phyloP scores from a whole-genome alignment of 345 rosid genomes.

The Streptanthus diversifolius region DNA sequence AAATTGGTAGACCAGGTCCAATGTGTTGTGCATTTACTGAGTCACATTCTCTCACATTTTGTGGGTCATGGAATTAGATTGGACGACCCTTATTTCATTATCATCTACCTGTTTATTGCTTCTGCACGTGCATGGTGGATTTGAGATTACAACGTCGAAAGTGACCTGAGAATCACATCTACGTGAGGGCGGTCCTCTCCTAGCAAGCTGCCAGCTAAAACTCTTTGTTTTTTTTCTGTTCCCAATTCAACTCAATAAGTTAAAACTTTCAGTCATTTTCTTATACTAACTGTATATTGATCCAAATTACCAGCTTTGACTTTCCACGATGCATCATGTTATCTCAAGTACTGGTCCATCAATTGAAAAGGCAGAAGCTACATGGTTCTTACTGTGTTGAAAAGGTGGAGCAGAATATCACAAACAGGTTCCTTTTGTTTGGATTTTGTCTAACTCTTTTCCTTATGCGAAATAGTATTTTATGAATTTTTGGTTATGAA shows the following conservation, averaged over 20 bases:
- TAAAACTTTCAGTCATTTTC: conserved; percentile 24
- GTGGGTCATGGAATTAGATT: conserved; percentile 36
- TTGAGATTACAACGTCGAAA: conserved; percentile 36
- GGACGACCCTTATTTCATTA: conserved; percentile 33
- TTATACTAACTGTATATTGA: not conserved
- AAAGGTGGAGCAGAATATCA: conserved; percentile 4
- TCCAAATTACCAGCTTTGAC: conserved; percentile 16
- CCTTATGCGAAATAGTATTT: conserved; percentile 10
- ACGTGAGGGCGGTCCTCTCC: conserved; percentile 35
- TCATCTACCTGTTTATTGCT: conserved; percentile 35
- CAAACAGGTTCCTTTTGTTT: not conserved
- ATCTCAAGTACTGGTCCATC: not conserved
- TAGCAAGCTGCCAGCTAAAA: conserved; percentile 35
- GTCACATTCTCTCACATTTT: conserved; percentile 32
- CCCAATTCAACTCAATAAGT: conserved; percentile 12
- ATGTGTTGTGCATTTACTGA: conserved; percentile 23
- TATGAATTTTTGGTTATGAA: not conserved
- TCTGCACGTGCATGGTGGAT: conserved; percentile 36
- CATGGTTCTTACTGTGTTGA: not conserved
- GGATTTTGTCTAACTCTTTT: conserved; percentile 8
- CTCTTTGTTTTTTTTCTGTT: conserved; percentile 29
- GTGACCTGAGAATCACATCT: conserved; percentile 38
- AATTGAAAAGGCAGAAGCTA: not conserved
- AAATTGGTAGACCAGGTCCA: conserved; percentile 30
- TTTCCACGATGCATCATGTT: not conserved